These are phyloP conservation scores for Pyricularia pennisetigena DNA, from an alignment of 2,329 filamentous ascomycete species.

Conservation along the genomic window DNA sequence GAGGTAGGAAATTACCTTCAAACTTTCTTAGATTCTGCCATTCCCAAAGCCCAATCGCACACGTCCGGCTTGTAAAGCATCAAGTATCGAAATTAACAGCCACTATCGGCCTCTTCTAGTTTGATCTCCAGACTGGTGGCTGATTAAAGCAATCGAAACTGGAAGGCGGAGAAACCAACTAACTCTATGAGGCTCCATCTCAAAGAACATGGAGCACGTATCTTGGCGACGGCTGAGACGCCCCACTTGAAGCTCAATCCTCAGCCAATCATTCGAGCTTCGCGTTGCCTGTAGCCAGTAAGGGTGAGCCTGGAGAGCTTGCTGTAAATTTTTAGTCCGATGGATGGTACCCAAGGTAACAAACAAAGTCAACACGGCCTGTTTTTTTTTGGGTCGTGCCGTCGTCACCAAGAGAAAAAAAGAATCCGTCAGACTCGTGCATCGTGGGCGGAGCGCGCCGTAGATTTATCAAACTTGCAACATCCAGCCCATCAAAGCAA, in stretches of 20 bases:
- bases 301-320: neutral
- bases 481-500: neutral
- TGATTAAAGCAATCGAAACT: neutral
- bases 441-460: neutral
- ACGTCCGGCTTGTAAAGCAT: neutral
- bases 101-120: neutral
- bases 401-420: conserved; percentile 4
- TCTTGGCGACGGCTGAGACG: neutral
- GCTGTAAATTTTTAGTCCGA: conserved; percentile 2
- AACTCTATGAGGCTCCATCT: neutral
- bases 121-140: neutral
- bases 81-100: neutral
- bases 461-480: neutral
- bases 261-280: conserved; percentile 1
- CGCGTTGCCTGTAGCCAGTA: conserved; percentile 1
- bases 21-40: neutral
- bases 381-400: conserved; percentile 6
- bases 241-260: neutral
- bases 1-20: no score
- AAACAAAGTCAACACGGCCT: conserved; percentile 9
- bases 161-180: neutral
- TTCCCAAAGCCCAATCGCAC: neutral
- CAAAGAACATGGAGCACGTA: neutral
- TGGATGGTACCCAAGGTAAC: neutral
- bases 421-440: neutral